Evolutionary conservation across 2,329 filamentous ascomycete species (phyloP).

Genomic region (Geosmithia putterillii): DNA sequence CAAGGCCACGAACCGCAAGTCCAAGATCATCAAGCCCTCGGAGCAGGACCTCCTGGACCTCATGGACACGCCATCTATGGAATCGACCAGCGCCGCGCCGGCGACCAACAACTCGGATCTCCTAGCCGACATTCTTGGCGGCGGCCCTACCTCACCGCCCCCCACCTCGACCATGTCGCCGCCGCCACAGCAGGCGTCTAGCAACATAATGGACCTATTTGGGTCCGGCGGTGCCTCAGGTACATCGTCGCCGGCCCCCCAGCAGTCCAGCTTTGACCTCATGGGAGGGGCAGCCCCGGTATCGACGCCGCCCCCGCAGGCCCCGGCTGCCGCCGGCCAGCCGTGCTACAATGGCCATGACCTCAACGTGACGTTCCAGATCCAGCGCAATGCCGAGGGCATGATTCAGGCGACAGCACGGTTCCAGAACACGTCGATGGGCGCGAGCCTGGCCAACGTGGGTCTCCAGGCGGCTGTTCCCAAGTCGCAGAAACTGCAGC

Average conservation of each 20-base stretch:
- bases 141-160: slow-evolving; percentile 40
- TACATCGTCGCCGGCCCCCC: slow-evolving; percentile 17
- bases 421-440: slow-evolving; percentile 66
- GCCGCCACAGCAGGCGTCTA: slow-evolving; percentile 43
- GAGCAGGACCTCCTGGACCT: slow-evolving; percentile 90
- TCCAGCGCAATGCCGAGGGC: slow-evolving; percentile 71
- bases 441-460: slow-evolving; percentile 56
- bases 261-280: slow-evolving; percentile 30
- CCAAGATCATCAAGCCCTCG: slow-evolving; percentile 67
- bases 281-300: slow-evolving; percentile 26
- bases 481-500: slow-evolving; percentile 86
- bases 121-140: slow-evolving; percentile 82
- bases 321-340: slow-evolving; percentile 33
- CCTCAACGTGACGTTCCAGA: slow-evolving; percentile 65
- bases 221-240: slow-evolving; percentile 25
- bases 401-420: slow-evolving; percentile 71
- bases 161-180: slow-evolving; percentile 26
- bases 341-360: slow-evolving; percentile 81
- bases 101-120: slow-evolving; percentile 75
- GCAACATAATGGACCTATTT: slow-evolving; percentile 89
- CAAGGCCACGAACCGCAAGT: slow-evolving; percentile 61
- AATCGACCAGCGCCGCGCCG: slow-evolving; percentile 38
- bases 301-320: slow-evolving; percentile 34
- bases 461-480: slow-evolving; percentile 90
- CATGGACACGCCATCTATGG: slow-evolving; percentile 58